These are phyloP conservation scores for Gracilaria gracilis DNA, from an alignment of 23 red algal species.

Conservation along the genomic window DNA sequence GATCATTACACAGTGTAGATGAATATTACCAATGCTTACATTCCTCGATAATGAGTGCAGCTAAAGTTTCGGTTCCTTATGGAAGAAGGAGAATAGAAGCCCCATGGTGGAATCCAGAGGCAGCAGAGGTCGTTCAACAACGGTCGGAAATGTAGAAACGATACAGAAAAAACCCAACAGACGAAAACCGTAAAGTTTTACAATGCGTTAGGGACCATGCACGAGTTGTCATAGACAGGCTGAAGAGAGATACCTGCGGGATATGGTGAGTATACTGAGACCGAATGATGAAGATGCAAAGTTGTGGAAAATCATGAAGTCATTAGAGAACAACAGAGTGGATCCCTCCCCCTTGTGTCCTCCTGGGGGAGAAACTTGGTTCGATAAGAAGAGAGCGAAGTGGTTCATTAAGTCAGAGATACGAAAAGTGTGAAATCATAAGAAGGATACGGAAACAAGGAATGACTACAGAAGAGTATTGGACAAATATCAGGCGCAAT, in stretches of 20 bases:
- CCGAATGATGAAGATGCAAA: not conserved
- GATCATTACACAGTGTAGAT: not conserved
- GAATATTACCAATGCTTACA: not conserved
- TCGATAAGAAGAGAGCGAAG: not conserved
- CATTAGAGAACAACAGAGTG: not conserved
- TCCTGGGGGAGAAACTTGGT: conserved; percentile 8
- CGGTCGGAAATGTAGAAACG: not conserved
- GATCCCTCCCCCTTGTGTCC: not conserved
- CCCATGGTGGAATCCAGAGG: conserved; percentile 15
- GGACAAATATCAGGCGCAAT: not conserved
- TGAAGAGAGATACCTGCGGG: conserved; percentile 1
- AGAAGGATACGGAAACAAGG: not conserved
- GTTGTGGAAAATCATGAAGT: conserved; percentile 12
- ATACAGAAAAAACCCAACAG: not conserved
- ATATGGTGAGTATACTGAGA: not conserved
- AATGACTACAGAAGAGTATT: not conserved
- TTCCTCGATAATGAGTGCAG: not conserved
- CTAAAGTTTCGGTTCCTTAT: not conserved
- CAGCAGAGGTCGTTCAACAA: not conserved
- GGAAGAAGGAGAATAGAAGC: not conserved
- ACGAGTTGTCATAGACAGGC: not conserved
- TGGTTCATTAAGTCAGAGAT: conserved; percentile 1
- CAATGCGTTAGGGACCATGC: not conserved
- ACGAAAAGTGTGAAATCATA: not conserved
- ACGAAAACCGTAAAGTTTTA: not conserved